phyloP scores from a whole-genome alignment of 208 protist species.

The Trypanosoma melophagium region DNA sequence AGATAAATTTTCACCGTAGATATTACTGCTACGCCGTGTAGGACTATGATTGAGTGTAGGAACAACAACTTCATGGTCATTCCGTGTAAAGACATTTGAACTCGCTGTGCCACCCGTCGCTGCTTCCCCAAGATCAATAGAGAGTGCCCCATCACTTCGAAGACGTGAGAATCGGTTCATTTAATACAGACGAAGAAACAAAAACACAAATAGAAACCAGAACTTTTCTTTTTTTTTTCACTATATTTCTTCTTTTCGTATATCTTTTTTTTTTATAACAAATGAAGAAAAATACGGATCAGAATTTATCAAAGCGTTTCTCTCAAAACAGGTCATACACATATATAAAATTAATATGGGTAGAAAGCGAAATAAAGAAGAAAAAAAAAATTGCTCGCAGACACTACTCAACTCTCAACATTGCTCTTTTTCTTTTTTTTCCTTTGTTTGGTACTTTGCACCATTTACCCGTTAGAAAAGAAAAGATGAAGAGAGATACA shows the following conservation, averaged over 20 bases:
- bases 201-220: background rate
- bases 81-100: background rate
- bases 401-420: too few relatives aligned
- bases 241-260: background rate
- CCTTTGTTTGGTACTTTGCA: too few relatives aligned
- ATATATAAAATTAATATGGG: too few relatives aligned
- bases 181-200: background rate
- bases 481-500: too few relatives aligned
- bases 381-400: background rate
- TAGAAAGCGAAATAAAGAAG: background rate
- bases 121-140: slow-evolving; percentile 6
- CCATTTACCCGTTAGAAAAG: too few relatives aligned
- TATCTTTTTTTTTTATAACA: background rate
- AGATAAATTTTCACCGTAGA: background rate
- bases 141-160: slow-evolving; percentile 20
- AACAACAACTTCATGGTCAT: background rate
- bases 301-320: background rate
- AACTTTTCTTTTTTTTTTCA: slow-evolving; percentile 6
- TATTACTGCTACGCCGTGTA: background rate
- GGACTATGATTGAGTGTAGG: too few relatives aligned
- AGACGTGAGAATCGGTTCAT: slow-evolving; percentile 2
- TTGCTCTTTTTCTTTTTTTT: too few relatives aligned
- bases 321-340: too few relatives aligned
- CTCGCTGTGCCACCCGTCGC: background rate
- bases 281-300: background rate